A percentile compares a stretch with the other conserved stretches of the same genome.
These are phyloP conservation scores for Eimeria sp. DNA, from an alignment of 169 alveolate genomes.

Conservation along the genomic window DNA sequence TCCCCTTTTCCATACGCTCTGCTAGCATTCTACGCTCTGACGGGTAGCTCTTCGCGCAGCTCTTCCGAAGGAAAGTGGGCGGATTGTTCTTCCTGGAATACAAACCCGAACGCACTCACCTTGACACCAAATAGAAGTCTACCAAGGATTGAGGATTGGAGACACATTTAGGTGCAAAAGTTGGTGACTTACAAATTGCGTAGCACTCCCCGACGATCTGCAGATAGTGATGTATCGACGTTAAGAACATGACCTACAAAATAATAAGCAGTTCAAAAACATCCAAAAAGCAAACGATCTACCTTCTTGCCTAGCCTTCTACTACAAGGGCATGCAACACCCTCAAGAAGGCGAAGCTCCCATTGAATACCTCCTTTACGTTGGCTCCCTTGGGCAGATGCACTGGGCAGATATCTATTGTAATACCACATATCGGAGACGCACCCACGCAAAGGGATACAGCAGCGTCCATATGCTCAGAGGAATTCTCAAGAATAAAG, in stretches of 20 bases:
- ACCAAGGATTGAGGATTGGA: neutral
- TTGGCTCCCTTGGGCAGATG: neutral
- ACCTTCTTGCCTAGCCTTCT: neutral
- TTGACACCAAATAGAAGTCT: too few species aligned
- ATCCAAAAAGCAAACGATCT: neutral
- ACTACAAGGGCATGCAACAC: neutral
- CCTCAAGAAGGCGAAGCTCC: neutral
- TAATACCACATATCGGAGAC: neutral
- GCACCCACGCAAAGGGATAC: constrained; percentile 64
- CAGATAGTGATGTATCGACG: constrained; percentile 49
- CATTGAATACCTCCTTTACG: neutral
- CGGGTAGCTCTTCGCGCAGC: constrained; percentile 41
- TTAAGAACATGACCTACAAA: constrained; percentile 43
- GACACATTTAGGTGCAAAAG: neutral
- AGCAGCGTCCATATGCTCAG: constrained; percentile 21
- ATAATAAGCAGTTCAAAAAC: neutral
- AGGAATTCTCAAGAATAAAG: neutral
- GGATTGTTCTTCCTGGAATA: constrained; percentile 49
- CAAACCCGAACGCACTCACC: neutral
- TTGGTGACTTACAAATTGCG: constrained; percentile 25
- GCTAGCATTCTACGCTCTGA: constrained; percentile 36
- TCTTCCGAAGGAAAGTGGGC: constrained; percentile 62
- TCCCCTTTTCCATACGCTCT: constrained; percentile 21
- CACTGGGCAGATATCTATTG: neutral
- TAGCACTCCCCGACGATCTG: constrained; percentile 49